A percentile compares a stretch with the other conserved stretches of the same genome.
These are phyloP conservation scores for Spinacia oleracea DNA, from an alignment of 179 eudicot species.

Conservation along the genomic window DNA sequence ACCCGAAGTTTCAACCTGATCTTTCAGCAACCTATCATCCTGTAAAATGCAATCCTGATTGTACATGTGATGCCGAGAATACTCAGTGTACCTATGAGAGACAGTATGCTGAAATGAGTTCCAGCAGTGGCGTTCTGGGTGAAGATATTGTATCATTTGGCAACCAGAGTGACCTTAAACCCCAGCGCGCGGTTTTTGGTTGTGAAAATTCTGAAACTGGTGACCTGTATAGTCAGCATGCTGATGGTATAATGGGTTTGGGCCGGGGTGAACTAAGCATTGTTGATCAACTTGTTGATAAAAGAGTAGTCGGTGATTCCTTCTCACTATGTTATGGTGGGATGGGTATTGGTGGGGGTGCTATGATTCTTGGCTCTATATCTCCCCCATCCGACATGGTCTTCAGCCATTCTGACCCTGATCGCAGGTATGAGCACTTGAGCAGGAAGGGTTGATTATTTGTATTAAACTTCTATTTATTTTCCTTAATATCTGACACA, in stretches of 20 bases:
- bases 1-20: slow-evolving; percentile 86
- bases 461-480: slow-evolving; percentile 26
- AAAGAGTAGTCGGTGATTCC: slow-evolving; percentile 71
- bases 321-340: slow-evolving; percentile 98
- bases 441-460: slow-evolving; percentile 30
- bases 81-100: slow-evolving; percentile 77
- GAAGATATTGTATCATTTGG: slow-evolving; percentile 90
- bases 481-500: slow-evolving; percentile 81
- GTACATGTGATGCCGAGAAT: slow-evolving; percentile 64
- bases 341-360: slow-evolving; percentile 93
- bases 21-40: slow-evolving; percentile 73
- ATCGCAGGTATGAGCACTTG: slow-evolving; percentile 78
- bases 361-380: slow-evolving; percentile 94
- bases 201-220: slow-evolving; percentile 97
- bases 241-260: slow-evolving; percentile 98
- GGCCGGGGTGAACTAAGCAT: slow-evolving; percentile 90
- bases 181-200: slow-evolving; percentile 91
- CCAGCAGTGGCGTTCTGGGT: slow-evolving; percentile 94
- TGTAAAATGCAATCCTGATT: slow-evolving; percentile 75
- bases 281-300: slow-evolving; percentile 88
- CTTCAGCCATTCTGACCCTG: slow-evolving; percentile 75
- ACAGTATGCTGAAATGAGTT: slow-evolving; percentile 97
- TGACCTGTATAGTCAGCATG: slow-evolving; percentile 87
- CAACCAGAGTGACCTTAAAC: slow-evolving; percentile 72
- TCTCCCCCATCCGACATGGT: slow-evolving; percentile 73